A percentile compares a stretch with the other conserved stretches of the same genome.
These are phyloP conservation scores for Mariannaea elegans DNA, from an alignment of 2,329 filamentous ascomycete genomes.

Conservation along the genomic window DNA sequence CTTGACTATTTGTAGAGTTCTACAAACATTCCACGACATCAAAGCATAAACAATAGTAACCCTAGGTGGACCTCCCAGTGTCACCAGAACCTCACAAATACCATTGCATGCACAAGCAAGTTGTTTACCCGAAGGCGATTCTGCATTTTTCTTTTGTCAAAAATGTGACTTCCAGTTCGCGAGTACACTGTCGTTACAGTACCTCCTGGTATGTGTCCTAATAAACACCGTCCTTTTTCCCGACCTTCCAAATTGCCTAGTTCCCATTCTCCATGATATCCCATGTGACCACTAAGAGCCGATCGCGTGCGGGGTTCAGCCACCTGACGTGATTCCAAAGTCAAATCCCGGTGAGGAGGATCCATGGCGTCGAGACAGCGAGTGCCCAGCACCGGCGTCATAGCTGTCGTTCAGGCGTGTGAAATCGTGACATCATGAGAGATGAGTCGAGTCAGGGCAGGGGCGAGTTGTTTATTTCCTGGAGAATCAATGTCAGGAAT, in stretches of 20 bases:
- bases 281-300: constrained; percentile 43
- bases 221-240: constrained; percentile 45
- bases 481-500: constrained; percentile 45
- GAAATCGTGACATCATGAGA: constrained; percentile 50
- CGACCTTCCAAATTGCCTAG: constrained; percentile 44
- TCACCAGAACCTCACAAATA: too few species aligned
- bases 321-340: constrained; percentile 41
- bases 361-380: constrained; percentile 28
- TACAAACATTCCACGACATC: too few species aligned
- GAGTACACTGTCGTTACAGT: constrained; percentile 39
- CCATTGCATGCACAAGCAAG: background rate
- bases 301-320: constrained; percentile 41
- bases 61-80: constrained; percentile 1
- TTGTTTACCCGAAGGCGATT: constrained; percentile 28
- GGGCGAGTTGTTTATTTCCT: constrained; percentile 75
- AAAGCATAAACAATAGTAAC: background rate
- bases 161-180: constrained; percentile 34
- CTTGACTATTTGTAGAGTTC: too few species aligned
- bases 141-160: constrained; percentile 41
- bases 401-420: constrained; percentile 41
- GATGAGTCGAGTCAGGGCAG: constrained; percentile 64
- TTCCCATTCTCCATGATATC: constrained; percentile 41
- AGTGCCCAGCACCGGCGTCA: constrained; percentile 40
- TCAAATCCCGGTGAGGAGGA: constrained; percentile 36
- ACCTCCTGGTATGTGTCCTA: constrained; percentile 38